Percentiles rank a stretch among this genome's conserved stretches.
Evolutionary conservation across 1,139 yeast species (phyloP).

Genomic region (Eremothecium gossypii): DNA sequence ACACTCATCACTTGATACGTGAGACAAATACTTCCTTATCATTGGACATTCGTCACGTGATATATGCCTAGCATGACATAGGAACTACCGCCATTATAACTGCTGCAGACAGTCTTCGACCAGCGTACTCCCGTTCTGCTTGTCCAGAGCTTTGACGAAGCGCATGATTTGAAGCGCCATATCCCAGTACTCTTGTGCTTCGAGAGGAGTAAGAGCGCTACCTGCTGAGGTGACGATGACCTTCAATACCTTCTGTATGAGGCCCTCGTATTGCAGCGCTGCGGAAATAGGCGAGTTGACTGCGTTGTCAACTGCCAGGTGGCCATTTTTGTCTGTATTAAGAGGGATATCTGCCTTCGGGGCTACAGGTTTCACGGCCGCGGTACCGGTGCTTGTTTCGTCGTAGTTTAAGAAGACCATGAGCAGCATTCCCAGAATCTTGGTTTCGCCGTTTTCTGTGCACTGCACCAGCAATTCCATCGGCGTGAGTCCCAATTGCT

Average conservation of each 20-base stretch:
- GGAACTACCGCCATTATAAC: background rate
- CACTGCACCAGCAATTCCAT: conserved; percentile 32
- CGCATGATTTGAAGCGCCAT: conserved; percentile 41
- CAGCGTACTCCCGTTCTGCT: conserved; percentile 20
- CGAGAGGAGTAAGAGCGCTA: conserved; percentile 24
- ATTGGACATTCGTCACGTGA: conserved; percentile 11
- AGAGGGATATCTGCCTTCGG: conserved; percentile 19
- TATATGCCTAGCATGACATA: background rate
- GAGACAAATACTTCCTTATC: conserved; percentile 2
- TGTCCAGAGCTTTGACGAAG: conserved; percentile 38
- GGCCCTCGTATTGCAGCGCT: conserved; percentile 30
- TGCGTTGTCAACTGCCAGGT: conserved; percentile 6
- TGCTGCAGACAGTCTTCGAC: conserved; percentile 20
- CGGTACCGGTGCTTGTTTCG: conserved; percentile 7
- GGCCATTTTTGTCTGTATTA: conserved; percentile 12
- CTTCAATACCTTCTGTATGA: conserved; percentile 35
- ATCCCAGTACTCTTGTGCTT: conserved; percentile 39
- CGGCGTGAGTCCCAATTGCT: conserved; percentile 33
- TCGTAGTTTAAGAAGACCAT: conserved; percentile 39
- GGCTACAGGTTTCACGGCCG: background rate
- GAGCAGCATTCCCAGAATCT: conserved; percentile 37
- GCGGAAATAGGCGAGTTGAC: conserved; percentile 11
- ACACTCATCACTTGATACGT: no score
- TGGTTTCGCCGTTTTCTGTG: conserved; percentile 35
- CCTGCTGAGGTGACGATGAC: conserved; percentile 32